A percentile compares a stretch with the other conserved stretches of the same genome.
Evolutionary conservation across 1,139 yeast species (phyloP).

Genomic region (Maudiozyma humilis): DNA sequence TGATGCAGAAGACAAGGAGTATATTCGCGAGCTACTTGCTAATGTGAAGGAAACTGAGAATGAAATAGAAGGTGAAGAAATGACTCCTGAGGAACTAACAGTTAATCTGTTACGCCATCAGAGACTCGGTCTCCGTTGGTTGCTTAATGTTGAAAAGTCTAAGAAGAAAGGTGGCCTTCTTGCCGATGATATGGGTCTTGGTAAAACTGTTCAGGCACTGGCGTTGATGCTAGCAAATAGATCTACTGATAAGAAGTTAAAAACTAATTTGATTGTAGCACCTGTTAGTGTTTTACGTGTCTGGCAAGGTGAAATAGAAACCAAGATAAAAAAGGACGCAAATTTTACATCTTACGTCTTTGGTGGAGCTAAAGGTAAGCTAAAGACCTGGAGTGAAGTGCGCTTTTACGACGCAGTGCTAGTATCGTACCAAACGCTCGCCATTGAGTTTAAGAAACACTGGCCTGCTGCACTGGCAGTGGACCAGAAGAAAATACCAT

Average conservation of each 20-base stretch:
- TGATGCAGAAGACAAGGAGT: conserved; percentile 39
- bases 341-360: conserved; percentile 47
- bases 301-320: conserved; percentile 71
- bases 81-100: conserved; percentile 63
- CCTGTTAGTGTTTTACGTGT: conserved; percentile 79
- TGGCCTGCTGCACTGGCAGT: conserved; percentile 24
- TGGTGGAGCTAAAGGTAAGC: conserved; percentile 34
- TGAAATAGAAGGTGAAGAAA: conserved; percentile 42
- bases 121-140: conserved; percentile 77
- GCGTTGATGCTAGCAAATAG: conserved; percentile 56
- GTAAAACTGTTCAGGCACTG: conserved; percentile 79
- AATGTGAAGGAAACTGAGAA: conserved; percentile 60
- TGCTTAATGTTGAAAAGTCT: conserved; percentile 57
- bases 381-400: conserved; percentile 40
- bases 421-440: conserved; percentile 66
- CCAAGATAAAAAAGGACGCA: conserved; percentile 46
- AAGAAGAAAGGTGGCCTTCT: conserved; percentile 64
- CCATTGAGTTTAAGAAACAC: conserved; percentile 63
- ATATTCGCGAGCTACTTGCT: conserved; percentile 48
- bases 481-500: conserved; percentile 24
- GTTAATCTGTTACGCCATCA: conserved; percentile 75
- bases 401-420: conserved; percentile 60
- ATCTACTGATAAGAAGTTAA: conserved; percentile 33
- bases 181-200: conserved; percentile 94
- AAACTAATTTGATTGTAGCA: conserved; percentile 68